A percentile compares a stretch with the other conserved stretches of the same genome.
Conservation (phyloP, 306 rosid genomes). For the Alnus rubra region DNA sequence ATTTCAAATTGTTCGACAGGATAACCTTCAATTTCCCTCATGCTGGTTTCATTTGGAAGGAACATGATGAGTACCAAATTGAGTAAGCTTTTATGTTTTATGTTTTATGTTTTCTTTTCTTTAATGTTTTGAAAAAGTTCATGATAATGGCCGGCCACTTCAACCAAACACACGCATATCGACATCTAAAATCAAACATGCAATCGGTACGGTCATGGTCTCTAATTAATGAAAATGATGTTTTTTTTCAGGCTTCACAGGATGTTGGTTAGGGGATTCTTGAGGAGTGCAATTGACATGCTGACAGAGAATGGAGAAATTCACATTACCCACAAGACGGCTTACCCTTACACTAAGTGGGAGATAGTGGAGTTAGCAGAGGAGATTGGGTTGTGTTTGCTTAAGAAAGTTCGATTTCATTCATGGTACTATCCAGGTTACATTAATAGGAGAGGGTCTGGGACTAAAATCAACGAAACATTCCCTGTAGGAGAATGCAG, state of each 20-base stretch:
- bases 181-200: not conserved
- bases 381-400: not conserved
- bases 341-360: slow-evolving; percentile 29
- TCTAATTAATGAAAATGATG: not conserved
- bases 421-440: slow-evolving; percentile 17
- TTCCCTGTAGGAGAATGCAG: slow-evolving; percentile 35
- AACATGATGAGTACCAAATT: not conserved
- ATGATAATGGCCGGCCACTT: not conserved
- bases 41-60: slow-evolving; percentile 8
- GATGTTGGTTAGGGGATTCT: slow-evolving; percentile 29
- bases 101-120: not conserved
- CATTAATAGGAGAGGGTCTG: slow-evolving; percentile 32
- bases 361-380: slow-evolving; percentile 24
- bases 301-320: slow-evolving; percentile 24
- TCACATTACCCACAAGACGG: slow-evolving; percentile 51
- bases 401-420: slow-evolving; percentile 3
- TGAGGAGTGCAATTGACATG: slow-evolving; percentile 23
- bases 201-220: not conserved
- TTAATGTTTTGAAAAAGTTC: not conserved
- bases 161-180: not conserved
- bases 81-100: not conserved
- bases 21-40: slow-evolving; percentile 40
- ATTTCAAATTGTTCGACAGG: slow-evolving; percentile 21
- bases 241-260: slow-evolving; percentile 30
- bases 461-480: not conserved